Conservation (phyloP, 2,329 filamentous ascomycete genomes). For the Dryadomyces sulphureus region DNA sequence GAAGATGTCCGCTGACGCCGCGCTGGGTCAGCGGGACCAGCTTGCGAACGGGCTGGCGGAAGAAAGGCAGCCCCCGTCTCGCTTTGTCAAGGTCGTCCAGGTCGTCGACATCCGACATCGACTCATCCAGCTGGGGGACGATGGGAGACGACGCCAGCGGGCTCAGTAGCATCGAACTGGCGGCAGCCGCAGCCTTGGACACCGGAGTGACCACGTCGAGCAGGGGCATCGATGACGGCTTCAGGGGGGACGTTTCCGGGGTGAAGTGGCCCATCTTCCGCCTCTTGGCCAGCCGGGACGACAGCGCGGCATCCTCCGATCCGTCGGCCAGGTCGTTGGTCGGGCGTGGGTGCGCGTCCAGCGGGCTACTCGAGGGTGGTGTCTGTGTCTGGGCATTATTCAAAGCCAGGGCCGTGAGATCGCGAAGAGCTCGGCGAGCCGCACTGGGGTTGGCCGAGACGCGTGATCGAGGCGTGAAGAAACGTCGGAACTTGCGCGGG, state of each 20-base stretch:
- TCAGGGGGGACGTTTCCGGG: conserved; percentile 22
- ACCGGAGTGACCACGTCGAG: conserved; percentile 1
- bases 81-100: not conserved
- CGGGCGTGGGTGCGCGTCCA: not conserved
- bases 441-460: conserved; percentile 23
- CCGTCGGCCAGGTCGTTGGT: not conserved
- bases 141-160: conserved; percentile 20
- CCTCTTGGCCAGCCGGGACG: conserved; percentile 19
- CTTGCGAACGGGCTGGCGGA: not conserved
- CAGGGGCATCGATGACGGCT: conserved; percentile 12
- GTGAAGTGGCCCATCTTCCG: conserved; percentile 23
- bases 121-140: conserved; percentile 15
- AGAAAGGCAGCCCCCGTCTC: conserved; percentile 2
- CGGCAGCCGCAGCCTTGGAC: not conserved
- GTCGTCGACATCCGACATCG: conserved; percentile 17
- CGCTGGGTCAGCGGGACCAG: conserved; percentile 15
- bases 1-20: conserved; percentile 23
- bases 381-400: conserved; percentile 26
- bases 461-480: conserved; percentile 35
- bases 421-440: conserved; percentile 24
- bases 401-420: conserved; percentile 24
- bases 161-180: conserved; percentile 18
- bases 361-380: conserved; percentile 16
- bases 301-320: conserved; percentile 7
- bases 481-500: conserved; percentile 35